Base-by-base conservation (phyloP, 768 basidiomycete genomes). In the Pleurotus tuber-regium region DNA sequence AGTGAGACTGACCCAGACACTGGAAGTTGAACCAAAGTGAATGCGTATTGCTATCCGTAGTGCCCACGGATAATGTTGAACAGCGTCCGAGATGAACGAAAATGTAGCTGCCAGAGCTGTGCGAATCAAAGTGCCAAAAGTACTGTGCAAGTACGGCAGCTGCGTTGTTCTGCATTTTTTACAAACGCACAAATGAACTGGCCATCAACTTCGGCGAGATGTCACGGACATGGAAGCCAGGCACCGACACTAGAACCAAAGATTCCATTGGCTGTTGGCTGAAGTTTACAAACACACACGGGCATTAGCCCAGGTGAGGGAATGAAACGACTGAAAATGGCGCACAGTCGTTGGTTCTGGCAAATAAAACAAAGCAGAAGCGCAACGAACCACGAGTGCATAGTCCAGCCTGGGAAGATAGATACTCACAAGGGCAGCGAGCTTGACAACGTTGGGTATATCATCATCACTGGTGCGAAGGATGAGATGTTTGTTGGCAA, bases 401-500 rank as follows among this genome's bases (percentile, higher is more conserved):
- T 25, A 51, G 16, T 42, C 16, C 28, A 31, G 39, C 36, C 42
- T n/a, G 28, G 46, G 11, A 33, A 19, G 53, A 50, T 33, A 11
- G 19, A 46, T 43, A 67, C 73, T 74, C 66, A 89, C 88, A 67
- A 83, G 72, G 43, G 74, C 67, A 10, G 75, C 75, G 29, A 89
- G 70, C 59, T 77, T 83, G 28, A 77, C 74, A 23, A 87, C 80
- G 6, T 82, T 61, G 21, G 72, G 60, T 26, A 89, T 66, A 53
- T 90, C 89, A 50, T 87, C 84, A 55, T 84, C 82, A 9, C 71
- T 72, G 1, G 86, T 79, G 38, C 84, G 75, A 14, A 91, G 68
- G 50, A 91, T 72, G 24, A 90, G 67, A 62, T 88, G 74, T 55
- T 77, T 82, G 57, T 83, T 71, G 1, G 86, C 74, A 29, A 86